A percentile compares a stretch with the other conserved stretches of the same genome.
These are phyloP conservation scores for Candida glaebosa DNA, from an alignment of 805 yeast species.

Conservation along the genomic window DNA sequence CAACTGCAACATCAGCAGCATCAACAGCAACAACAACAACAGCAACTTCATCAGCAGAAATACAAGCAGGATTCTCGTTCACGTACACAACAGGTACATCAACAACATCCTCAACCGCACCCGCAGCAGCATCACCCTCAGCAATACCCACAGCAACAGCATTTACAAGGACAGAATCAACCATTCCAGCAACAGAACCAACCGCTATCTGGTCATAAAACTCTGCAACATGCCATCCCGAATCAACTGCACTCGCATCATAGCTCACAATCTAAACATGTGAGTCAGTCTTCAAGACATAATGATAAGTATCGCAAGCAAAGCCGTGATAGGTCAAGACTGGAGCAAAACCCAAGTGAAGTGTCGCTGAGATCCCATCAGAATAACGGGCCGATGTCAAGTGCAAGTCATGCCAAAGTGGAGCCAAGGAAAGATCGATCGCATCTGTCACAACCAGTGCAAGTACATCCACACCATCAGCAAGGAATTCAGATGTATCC, in stretches of 20 bases:
- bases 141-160: too few relatives aligned
- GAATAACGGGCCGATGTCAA: too few relatives aligned
- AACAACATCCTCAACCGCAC: neutral
- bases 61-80: neutral
- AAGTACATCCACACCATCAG: neutral
- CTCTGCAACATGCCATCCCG: too few relatives aligned
- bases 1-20: neutral
- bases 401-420: too few relatives aligned
- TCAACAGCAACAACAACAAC: slow-evolving; percentile 2
- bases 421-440: too few relatives aligned
- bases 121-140: neutral
- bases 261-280: neutral
- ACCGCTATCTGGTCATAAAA: too few relatives aligned
- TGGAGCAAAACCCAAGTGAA: neutral
- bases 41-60: neutral
- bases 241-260: neutral
- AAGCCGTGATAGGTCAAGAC: neutral
- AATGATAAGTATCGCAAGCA: neutral
- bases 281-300: neutral
- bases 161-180: too few relatives aligned
- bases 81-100: neutral
- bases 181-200: too few relatives aligned
- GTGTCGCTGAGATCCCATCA: neutral
- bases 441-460: neutral
- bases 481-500: neutral